A percentile compares a stretch with the other conserved stretches of the same genome.
Evolutionary conservation across 75 land plant genomes (phyloP).

Genomic region (Pseudotsuga menziesii): DNA sequence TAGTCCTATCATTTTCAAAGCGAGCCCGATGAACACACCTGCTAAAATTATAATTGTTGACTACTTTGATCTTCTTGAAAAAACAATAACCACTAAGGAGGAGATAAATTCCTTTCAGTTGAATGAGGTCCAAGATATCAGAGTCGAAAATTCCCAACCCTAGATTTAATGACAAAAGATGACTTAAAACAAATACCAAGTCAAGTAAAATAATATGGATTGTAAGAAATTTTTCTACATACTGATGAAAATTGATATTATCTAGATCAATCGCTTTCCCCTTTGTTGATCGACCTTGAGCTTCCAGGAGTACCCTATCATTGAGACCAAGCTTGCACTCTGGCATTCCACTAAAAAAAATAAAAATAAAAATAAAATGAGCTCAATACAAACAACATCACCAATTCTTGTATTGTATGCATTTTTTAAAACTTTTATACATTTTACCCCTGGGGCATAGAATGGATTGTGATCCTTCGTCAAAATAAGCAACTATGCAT

Average conservation of each 20-base stretch:
- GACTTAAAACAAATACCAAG: neutral
- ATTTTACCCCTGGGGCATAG: too few relatives aligned
- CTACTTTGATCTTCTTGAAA: neutral
- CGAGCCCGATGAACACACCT: constrained; percentile 96
- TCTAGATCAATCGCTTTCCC: constrained; percentile 97
- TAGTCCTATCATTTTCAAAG: constrained; percentile 95
- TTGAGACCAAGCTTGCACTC: constrained; percentile 97
- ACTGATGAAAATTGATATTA: constrained; percentile 98
- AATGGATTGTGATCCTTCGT: too few relatives aligned
- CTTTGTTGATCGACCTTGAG: constrained; percentile 90
- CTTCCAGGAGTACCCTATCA: constrained; percentile 88
- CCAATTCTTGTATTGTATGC: too few relatives aligned
- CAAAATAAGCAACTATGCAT: too few relatives aligned
- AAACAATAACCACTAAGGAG: neutral
- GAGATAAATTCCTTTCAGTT: too few relatives aligned
- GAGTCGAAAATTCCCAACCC: neutral
- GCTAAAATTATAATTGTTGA: neutral
- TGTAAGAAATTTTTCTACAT: constrained; percentile 19
- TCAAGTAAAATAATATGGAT: neutral
- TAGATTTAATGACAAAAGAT: neutral
- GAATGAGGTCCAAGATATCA: too few relatives aligned
- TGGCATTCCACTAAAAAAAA: constrained; percentile 81
- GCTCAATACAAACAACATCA: too few relatives aligned
- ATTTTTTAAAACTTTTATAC: too few relatives aligned
- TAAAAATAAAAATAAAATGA: too few relatives aligned